Evolutionary conservation across 2,329 filamentous ascomycete genomes (phyloP), one percentile per base, ranked within the genome.

Genomic region (Phoma sp.): DNA sequence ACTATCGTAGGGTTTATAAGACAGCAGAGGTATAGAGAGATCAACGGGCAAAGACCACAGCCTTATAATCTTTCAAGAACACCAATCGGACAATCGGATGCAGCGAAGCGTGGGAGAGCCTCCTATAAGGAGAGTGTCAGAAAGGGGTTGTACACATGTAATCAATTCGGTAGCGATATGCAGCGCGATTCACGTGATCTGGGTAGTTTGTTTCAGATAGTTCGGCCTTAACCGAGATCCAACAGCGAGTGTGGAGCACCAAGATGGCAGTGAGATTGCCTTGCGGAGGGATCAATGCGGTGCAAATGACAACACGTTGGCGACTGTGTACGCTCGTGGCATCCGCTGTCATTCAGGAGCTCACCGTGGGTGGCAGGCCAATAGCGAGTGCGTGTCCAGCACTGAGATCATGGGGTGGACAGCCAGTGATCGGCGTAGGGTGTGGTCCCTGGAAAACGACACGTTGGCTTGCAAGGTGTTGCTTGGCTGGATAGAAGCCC

Each of bases 381-480:
- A 48, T 49, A 13, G 37, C 22, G 30, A 13, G 8, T 10, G 27
- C 25, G 6, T 9, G n/a, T 25, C 25, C 8, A 47, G 37, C 49
- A 47, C 33, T 49, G 37, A 36, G 13, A 7, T 4, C n/a, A 22
- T 36, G 37, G 35, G 50, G 32, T 38, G 32, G n/a, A 42, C 43
- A 42, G 32, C 43, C 43, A 43, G 44, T 47, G 46, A 55, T 55
- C 41, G 45, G 41, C 52, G 41, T 30, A 22, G 36, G 41, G 36
- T 40, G 42, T 29, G 48, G 30, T 52, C 36, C 46, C 52, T 55
- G 52, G 11, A 42, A 54, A 30, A 45, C 52, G 52, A 55, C 52
- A 50, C 46, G 52, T 50, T 50, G 40, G 46, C 52, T 50, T 46
- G 46, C 52, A 50, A n/a, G 52, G 52, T 37, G 29, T 45, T 40